Conservation (phyloP, 2,329 filamentous ascomycete genomes). For the Beauveria scarabaeidicola region DNA sequence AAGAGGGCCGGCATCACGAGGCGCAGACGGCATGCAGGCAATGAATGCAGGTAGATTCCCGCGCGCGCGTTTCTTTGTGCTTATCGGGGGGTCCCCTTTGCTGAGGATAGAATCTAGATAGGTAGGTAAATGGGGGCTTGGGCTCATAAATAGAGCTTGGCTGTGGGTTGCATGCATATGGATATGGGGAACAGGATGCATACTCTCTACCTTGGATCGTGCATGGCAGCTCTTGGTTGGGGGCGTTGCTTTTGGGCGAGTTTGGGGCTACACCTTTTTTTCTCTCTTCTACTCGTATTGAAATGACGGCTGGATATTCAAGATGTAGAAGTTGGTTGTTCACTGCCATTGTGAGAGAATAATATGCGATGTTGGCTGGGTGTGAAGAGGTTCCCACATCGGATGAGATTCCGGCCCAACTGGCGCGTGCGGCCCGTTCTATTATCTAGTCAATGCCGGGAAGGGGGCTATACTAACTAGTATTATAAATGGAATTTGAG, state of each 20-base stretch:
- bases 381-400: background rate
- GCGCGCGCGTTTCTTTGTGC: background rate
- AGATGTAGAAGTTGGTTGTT: no score
- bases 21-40: background rate
- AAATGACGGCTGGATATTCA: no score
- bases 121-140: background rate
- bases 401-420: background rate
- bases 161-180: background rate
- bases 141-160: background rate
- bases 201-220: background rate
- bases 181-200: background rate
- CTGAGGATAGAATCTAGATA: no score
- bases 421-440: background rate
- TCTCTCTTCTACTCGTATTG: no score
- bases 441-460: background rate
- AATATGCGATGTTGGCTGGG: background rate
- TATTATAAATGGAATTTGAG: no score
- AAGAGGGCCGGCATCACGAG: background rate
- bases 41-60: background rate
- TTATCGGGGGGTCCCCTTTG: background rate
- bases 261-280: background rate
- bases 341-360: no score
- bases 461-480: background rate
- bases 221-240: background rate
- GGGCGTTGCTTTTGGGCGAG: background rate